Evolutionary conservation across 1,139 yeast species (phyloP).

Genomic region (Meyerozyma carpophila): DNA sequence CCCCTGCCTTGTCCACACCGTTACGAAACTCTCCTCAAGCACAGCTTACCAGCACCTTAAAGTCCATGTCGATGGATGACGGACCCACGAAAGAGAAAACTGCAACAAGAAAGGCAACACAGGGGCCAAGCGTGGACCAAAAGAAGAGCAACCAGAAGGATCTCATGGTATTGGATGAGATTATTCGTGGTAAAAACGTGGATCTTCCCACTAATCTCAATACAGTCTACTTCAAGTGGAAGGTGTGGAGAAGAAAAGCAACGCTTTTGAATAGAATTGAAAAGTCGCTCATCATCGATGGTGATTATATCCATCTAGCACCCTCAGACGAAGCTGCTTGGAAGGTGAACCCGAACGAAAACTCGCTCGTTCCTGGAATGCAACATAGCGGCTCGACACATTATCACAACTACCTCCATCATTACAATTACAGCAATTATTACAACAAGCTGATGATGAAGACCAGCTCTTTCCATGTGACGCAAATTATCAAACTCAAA

Average conservation of each 20-base stretch:
- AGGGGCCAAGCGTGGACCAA: slow-evolving; percentile 4
- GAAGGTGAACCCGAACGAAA: slow-evolving; percentile 47
- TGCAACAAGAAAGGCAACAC: neutral
- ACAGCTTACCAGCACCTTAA: slow-evolving; percentile 4
- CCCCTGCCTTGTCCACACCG: slow-evolving; percentile 25
- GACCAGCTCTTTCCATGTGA: slow-evolving; percentile 82
- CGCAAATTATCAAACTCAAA: slow-evolving; percentile 71
- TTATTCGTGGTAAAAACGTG: slow-evolving; percentile 24
- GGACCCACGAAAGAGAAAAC: neutral
- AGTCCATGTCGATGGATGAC: neutral
- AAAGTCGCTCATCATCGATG: slow-evolving; percentile 81
- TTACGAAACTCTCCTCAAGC: slow-evolving; percentile 21
- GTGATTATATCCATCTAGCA: slow-evolving; percentile 84
- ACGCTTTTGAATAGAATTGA: slow-evolving; percentile 79
- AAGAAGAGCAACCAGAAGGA: slow-evolving; percentile 14
- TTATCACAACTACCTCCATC: slow-evolving; percentile 41
- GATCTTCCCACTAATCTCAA: slow-evolving; percentile 32
- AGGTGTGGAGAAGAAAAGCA: slow-evolving; percentile 85
- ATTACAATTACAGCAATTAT: slow-evolving; percentile 46
- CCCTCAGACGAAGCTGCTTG: slow-evolving; percentile 59
- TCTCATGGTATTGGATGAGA: slow-evolving; percentile 23
- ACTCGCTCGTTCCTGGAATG: slow-evolving; percentile 14
- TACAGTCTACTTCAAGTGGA: slow-evolving; percentile 50
- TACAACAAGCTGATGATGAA: slow-evolving; percentile 50
- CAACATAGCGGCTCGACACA: slow-evolving; percentile 7